These are phyloP conservation scores for Anthracocystis setariae DNA, from an alignment of 1,284 basidiomycete genomes.

Conservation along the genomic window DNA sequence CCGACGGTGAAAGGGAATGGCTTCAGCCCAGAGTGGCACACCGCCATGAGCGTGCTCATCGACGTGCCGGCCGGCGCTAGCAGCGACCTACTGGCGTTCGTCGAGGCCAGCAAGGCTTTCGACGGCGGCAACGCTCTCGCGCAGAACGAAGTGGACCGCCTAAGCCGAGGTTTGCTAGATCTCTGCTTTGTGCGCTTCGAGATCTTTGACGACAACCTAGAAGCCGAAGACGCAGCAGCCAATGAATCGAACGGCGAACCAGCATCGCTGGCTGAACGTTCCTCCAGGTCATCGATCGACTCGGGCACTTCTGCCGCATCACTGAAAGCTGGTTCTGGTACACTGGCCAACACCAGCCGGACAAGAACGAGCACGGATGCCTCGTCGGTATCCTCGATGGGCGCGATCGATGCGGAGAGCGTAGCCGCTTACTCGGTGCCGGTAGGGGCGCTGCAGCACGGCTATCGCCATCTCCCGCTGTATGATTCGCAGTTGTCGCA, in stretches of 20 bases:
- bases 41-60: slow-evolving; percentile 49
- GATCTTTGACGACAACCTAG: slow-evolving; percentile 55
- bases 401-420: slow-evolving; percentile 44
- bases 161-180: slow-evolving; percentile 61
- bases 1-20: slow-evolving; percentile 55
- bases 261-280: slow-evolving; percentile 3
- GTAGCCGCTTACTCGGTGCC: slow-evolving; percentile 45
- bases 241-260: background rate
- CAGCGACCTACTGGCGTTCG: slow-evolving; percentile 20
- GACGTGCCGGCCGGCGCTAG: slow-evolving; percentile 53
- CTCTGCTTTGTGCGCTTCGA: slow-evolving; percentile 65
- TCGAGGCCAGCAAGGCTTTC: slow-evolving; percentile 19
- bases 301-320: background rate
- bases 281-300: slow-evolving; percentile 3
- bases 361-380: slow-evolving; percentile 8
- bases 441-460: slow-evolving; percentile 51
- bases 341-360: background rate
- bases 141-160: slow-evolving; percentile 20
- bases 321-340: slow-evolving; percentile 3
- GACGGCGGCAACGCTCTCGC: background rate
- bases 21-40: slow-evolving; percentile 63
- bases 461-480: slow-evolving; percentile 62
- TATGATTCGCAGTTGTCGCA: slow-evolving; percentile 62
- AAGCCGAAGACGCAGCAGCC: background rate
- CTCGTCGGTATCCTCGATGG: slow-evolving; percentile 20